Conservation (phyloP, 148 eudicot genomes). For the Fagopyrum tataricum region DNA sequence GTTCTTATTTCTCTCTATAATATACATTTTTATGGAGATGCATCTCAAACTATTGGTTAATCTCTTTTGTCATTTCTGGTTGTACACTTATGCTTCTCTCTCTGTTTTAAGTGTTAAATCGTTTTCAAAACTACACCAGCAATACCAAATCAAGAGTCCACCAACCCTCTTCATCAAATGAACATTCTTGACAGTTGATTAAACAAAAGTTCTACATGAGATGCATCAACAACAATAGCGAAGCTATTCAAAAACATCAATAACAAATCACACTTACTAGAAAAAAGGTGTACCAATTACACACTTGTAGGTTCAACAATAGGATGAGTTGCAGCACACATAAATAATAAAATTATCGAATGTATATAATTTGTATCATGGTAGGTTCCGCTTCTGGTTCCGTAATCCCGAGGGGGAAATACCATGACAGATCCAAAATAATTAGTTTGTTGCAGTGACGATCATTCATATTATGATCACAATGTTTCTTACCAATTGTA, state of each 20-base stretch:
- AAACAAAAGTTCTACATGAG: too few relatives aligned
- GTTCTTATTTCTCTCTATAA: too few relatives aligned
- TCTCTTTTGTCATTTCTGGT: too few relatives aligned
- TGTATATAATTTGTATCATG: neutral
- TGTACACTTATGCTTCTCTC: too few relatives aligned
- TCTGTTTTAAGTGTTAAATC: too few relatives aligned
- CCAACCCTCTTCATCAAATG: too few relatives aligned
- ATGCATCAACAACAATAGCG: neutral
- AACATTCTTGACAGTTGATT: too few relatives aligned
- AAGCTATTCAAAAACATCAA: neutral
- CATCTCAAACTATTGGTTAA: too few relatives aligned
- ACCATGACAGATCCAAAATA: constrained; percentile 1
- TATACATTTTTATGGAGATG: too few relatives aligned
- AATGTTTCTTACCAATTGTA: constrained; percentile 6
- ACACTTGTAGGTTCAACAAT: neutral
- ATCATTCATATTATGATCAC: neutral
- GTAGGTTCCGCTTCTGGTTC: neutral
- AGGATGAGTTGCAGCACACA: neutral
- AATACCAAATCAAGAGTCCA: too few relatives aligned
- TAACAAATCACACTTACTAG: neutral
- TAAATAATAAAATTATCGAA: neutral
- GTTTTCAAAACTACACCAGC: too few relatives aligned
- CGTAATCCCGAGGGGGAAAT: neutral
- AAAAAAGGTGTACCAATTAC: neutral
- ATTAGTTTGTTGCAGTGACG: neutral